A percentile compares a stretch with the other conserved stretches of the same genome.
Evolutionary conservation across 1,139 yeast species (phyloP).

Genomic region (Zygoascus meyerae): DNA sequence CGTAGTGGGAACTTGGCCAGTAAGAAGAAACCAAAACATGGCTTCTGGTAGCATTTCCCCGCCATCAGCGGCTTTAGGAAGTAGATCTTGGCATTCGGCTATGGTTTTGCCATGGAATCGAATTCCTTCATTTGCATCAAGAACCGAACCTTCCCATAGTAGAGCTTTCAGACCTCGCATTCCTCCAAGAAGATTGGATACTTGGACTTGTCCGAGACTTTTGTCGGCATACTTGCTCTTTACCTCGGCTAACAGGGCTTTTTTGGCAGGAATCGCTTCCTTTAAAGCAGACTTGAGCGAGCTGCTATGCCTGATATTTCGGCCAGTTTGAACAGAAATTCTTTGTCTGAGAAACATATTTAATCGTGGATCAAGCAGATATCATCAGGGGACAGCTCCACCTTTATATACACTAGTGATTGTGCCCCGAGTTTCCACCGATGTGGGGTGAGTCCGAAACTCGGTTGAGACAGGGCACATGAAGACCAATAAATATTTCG

Average conservation of each 20-base stretch:
- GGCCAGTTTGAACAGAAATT: constrained; percentile 6
- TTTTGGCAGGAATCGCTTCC: constrained; percentile 40
- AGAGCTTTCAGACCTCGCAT: constrained; percentile 50
- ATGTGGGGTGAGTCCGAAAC: not conserved
- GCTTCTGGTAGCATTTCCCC: constrained; percentile 67
- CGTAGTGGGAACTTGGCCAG: constrained; percentile 81
- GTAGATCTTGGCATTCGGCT: constrained; percentile 42
- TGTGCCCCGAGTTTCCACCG: constrained; percentile 1
- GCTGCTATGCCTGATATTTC: constrained; percentile 24
- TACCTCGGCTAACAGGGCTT: constrained; percentile 36
- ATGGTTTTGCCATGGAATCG: constrained; percentile 51
- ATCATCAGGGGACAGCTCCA: not conserved
- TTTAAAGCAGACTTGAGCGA: constrained; percentile 35
- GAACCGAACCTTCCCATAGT: constrained; percentile 51
- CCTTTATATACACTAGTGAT: not conserved
- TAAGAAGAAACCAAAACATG: constrained; percentile 83
- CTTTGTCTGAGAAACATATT: constrained; percentile 6
- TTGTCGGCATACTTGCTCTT: constrained; percentile 34
- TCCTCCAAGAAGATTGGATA: constrained; percentile 46
- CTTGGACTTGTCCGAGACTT: constrained; percentile 41
- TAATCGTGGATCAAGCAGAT: not conserved
- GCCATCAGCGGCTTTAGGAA: constrained; percentile 43
- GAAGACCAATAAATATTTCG: too few species aligned
- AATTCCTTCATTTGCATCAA: constrained; percentile 50
- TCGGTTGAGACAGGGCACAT: too few species aligned